phyloP scores from a whole-genome alignment of 805 yeast species.

The Pichia cabralensis region DNA sequence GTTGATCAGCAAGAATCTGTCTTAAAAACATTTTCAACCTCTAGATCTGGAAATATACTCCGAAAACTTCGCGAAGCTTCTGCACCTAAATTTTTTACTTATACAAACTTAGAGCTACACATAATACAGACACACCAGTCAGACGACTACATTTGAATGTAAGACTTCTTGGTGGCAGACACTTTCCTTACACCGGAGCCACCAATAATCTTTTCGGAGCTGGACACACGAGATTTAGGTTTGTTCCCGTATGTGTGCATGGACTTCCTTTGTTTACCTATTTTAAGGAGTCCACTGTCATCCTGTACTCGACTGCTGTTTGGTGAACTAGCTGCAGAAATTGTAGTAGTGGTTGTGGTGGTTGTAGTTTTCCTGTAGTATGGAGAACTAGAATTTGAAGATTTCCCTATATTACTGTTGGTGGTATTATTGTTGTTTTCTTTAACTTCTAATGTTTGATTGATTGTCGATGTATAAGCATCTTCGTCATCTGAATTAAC shows the following conservation, averaged over 20 bases:
- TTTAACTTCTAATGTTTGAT: constrained; percentile 10
- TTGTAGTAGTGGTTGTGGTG: constrained; percentile 37
- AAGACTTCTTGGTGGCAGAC: constrained; percentile 17
- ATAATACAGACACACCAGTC: neutral
- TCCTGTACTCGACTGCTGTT: constrained; percentile 4
- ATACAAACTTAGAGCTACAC: neutral
- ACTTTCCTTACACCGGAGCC: constrained; percentile 28
- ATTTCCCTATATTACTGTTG: constrained; percentile 1
- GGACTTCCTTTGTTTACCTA: constrained; percentile 22
- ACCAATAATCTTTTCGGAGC: constrained; percentile 26
- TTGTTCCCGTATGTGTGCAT: constrained; percentile 13
- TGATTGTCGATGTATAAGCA: constrained; percentile 14
- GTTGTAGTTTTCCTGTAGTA: constrained; percentile 37
- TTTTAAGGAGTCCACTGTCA: constrained; percentile 11
- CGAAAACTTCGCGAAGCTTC: constrained; percentile 4
- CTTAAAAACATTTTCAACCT: too few species aligned
- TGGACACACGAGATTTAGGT: constrained; percentile 16
- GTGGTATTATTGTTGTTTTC: constrained; percentile 4
- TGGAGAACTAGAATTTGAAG: constrained; percentile 29
- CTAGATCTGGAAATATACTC: too few species aligned
- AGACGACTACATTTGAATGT: constrained; percentile 7
- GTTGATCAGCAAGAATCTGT: too few species aligned
- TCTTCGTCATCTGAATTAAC: constrained; percentile 29
- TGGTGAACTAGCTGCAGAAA: constrained; percentile 24
- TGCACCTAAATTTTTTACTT: neutral